Percentiles rank a stretch among this genome's conserved stretches.
phyloP scores from a whole-genome alignment of 2,329 filamentous ascomycete species.

The Thelonectria blattea region DNA sequence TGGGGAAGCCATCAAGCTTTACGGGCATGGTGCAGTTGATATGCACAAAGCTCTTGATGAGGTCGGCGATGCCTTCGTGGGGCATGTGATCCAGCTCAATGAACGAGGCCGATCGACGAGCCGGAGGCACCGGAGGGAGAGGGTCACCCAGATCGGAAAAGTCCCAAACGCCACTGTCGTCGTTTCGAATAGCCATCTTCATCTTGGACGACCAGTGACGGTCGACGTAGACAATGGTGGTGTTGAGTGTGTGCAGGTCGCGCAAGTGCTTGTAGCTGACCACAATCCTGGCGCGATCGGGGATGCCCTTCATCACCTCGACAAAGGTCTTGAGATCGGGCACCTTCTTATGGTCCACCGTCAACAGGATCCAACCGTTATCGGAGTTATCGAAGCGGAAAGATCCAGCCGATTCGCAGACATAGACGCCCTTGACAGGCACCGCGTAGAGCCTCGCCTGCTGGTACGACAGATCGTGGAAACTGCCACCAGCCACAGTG shows the following conservation, averaged over 20 bases:
- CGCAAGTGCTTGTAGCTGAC: slow-evolving; percentile 95
- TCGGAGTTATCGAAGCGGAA: slow-evolving; percentile 93
- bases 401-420: slow-evolving; percentile 92
- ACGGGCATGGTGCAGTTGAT: slow-evolving; percentile 92
- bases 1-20: slow-evolving; percentile 97
- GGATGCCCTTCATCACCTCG: slow-evolving; percentile 86
- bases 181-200: slow-evolving; percentile 89
- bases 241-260: slow-evolving; percentile 93
- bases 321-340: slow-evolving; percentile 89
- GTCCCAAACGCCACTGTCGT: slow-evolving; percentile 90
- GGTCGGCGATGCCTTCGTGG: slow-evolving; percentile 87
- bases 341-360: slow-evolving; percentile 89
- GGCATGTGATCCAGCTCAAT: slow-evolving; percentile 89
- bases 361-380: slow-evolving; percentile 92
- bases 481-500: slow-evolving; percentile 89
- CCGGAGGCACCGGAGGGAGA: slow-evolving; percentile 74
- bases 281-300: slow-evolving; percentile 82
- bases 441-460: slow-evolving; percentile 96
- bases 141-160: slow-evolving; percentile 85
- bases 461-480: slow-evolving; percentile 96
- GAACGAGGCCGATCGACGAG: slow-evolving; percentile 83
- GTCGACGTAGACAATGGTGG: slow-evolving; percentile 89
- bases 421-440: slow-evolving; percentile 87
- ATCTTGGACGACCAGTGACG: slow-evolving; percentile 97
- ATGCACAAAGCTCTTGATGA: slow-evolving; percentile 93